Base-by-base conservation (phyloP, 192 early-diverging fungal genomes). In the Mycoemilia scoparia region DNA sequence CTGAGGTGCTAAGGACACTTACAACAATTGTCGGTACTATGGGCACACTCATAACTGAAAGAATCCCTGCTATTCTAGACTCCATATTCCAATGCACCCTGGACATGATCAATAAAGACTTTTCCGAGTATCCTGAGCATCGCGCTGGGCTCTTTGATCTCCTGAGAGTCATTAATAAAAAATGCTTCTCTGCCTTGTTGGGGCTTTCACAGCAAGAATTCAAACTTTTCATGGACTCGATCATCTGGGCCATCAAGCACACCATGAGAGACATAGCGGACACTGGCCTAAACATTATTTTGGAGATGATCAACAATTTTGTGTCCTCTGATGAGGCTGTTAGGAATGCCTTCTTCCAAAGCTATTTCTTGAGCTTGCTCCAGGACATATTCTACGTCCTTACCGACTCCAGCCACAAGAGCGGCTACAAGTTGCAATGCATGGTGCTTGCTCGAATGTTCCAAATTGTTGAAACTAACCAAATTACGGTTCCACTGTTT, bases 31-130 rank as follows among this genome's bases (percentile, higher is more conserved):
- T 92, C 10, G 51, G 65, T 7, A 66, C 67, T 39, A 61, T 99
- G 19, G 81, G 81, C 37, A 57, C 59, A 15, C 49, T 81, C 42
- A 72, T 97, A 54, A 75, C 77, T 2, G 79, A 84, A 41, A 75
- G 80, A 49, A 73, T 99, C 32, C 75, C 76, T 9, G 48, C 66
- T 21, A 84, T 99, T 45, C 66, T 99, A 29, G 84, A 89, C 38
- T 81, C 81, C 1, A 82, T 93, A 30, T 99, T 99, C 45, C 89
- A 90, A 54, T 80, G 80, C 48, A 99, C 95, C 0, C 58, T 99
- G 51, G 81, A 82, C 63, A 99, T 99, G 95, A 99, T 99, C 58
- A 96, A 86, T 71, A 92, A 93, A 59, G 85, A 99, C 65, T 91
- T 95, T 67, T 70, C 85, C 15, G 89, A 92, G 48, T 92, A 77